Evolutionary conservation across 2,329 filamentous ascomycete genomes (phyloP).

Genomic region (Setomelanomma holmii): DNA sequence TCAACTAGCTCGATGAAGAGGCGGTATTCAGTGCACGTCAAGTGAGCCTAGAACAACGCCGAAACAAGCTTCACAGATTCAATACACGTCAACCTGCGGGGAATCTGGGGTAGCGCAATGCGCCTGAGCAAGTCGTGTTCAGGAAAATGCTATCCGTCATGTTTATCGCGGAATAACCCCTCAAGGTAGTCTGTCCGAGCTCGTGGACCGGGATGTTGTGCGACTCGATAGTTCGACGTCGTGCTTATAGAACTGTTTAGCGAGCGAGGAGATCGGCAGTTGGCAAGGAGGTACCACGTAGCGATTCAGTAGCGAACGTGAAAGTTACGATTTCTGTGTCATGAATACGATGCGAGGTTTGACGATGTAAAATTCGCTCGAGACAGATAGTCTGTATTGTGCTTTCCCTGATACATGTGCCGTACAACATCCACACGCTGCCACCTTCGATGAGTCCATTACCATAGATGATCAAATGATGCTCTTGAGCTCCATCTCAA

Average conservation of each 20-base stretch:
- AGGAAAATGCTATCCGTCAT: not conserved
- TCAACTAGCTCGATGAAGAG: too few relatives aligned
- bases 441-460: too few relatives aligned
- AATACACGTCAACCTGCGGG: not conserved
- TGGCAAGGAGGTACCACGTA: too few relatives aligned
- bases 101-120: not conserved
- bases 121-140: not conserved
- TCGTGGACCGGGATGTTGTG: not conserved
- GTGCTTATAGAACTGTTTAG: not conserved
- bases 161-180: not conserved
- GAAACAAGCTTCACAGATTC: not conserved
- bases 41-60: not conserved
- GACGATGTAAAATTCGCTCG: too few relatives aligned
- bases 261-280: constrained; percentile 4
- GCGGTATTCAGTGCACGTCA: not conserved
- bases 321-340: too few relatives aligned
- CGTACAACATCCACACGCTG: too few relatives aligned
- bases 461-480: too few relatives aligned
- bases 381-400: too few relatives aligned
- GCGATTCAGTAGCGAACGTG: too few relatives aligned
- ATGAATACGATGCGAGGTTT: too few relatives aligned
- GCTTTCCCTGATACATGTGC: too few relatives aligned
- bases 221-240: not conserved
- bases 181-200: not conserved
- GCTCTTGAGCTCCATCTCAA: not conserved